phyloP scores from a whole-genome alignment of 805 yeast species.

The Candida pini region DNA sequence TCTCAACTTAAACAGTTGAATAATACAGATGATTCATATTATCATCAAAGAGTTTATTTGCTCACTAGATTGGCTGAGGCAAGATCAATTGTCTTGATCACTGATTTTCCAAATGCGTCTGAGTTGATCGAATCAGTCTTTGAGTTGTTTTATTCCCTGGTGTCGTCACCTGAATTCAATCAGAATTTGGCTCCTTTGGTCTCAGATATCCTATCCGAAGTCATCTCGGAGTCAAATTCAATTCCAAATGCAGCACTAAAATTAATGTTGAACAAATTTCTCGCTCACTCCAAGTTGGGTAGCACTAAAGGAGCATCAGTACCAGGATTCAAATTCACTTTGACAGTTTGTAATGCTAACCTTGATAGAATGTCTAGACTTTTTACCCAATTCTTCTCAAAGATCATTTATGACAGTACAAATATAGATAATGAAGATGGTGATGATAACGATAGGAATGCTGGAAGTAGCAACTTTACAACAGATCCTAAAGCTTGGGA shows the following conservation, averaged over 20 bases:
- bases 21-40: slow-evolving; percentile 50
- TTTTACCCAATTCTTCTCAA: slow-evolving; percentile 75
- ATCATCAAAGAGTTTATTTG: slow-evolving; percentile 56
- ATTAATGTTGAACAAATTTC: slow-evolving; percentile 59
- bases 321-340: slow-evolving; percentile 61
- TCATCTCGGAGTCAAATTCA: slow-evolving; percentile 62
- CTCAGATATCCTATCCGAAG: slow-evolving; percentile 67
- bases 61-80: slow-evolving; percentile 69
- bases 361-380: slow-evolving; percentile 70
- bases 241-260: slow-evolving; percentile 59
- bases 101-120: slow-evolving; percentile 66
- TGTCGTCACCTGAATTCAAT: slow-evolving; percentile 38
- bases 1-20: slow-evolving; percentile 52
- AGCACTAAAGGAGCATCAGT: slow-evolving; percentile 30
- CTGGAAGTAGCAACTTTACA: not conserved
- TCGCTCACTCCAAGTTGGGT: slow-evolving; percentile 28
- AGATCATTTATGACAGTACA: slow-evolving; percentile 52
- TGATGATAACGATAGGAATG: slow-evolving; percentile 13
- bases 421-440: slow-evolving; percentile 19
- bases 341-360: slow-evolving; percentile 63
- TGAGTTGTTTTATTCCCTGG: slow-evolving; percentile 51
- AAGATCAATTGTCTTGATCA: slow-evolving; percentile 63
- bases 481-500: slow-evolving; percentile 19
- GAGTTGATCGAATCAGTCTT: slow-evolving; percentile 51
- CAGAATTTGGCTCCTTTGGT: slow-evolving; percentile 54